Evolutionary conservation across 1,284 basidiomycete genomes (phyloP), one percentile per base, ranked within the genome.

Genomic region (Leucoagaricus sp.): DNA sequence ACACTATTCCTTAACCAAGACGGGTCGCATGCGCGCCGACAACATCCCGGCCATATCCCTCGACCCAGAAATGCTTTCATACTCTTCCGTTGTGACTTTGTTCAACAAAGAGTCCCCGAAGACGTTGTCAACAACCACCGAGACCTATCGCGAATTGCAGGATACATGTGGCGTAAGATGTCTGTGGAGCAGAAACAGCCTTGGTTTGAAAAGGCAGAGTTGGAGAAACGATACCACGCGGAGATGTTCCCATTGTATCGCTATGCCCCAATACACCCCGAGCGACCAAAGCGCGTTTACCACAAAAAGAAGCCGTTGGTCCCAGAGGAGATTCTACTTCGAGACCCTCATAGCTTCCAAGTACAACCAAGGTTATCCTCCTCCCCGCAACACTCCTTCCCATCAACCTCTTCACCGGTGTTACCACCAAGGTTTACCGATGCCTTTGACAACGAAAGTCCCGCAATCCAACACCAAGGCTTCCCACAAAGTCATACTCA

Each of bases 51-150:
- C 15, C 90, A 93, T 68, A 82, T 94, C 58, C 88, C 90, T 29
- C 85, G 93, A 2, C 92, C 93, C 0, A 81, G 86, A 19, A 95
- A 95, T 68, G 87, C 92, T 1, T 96, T 94, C 74, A 93, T 95
- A 62, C 80, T 94, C 63, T 95, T 91, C 71, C 83, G 93, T 29
- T 86, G 82, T 63, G 82, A 87, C 63, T 82, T 86, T 45, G 61
- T 65, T 33, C 69, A 72, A 33, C 74, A 81, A 61, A 68, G 78
- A 56, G 67, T 74, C 33, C 76, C 82, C 1, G 64, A 64, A 3
- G 64, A 68, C 29, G 70, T 81, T 34, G 81, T 84, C 62, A 71
- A 71, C 13, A 79, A 87, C 64, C 80, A 86, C 61, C 76, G 80
- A 25, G 81, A 82, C 58, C 76, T 87, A 58, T 85, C 83, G 2